These are phyloP conservation scores for Boletus huronensis DNA, from an alignment of 768 basidiomycete genomes.

Conservation along the genomic window DNA sequence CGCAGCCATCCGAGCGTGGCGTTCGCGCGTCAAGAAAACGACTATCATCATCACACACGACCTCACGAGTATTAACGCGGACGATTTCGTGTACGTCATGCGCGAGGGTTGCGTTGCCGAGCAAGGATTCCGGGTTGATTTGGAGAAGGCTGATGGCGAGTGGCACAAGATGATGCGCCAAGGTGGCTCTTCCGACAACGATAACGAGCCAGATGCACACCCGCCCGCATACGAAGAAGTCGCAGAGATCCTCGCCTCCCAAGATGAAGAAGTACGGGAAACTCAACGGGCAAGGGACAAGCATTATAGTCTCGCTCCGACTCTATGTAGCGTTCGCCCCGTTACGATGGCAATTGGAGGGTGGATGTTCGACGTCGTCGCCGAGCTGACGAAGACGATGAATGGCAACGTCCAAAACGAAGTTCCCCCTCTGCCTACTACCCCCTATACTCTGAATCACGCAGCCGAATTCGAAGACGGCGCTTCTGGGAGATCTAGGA, in stretches of 20 bases:
- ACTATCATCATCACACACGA: slow-evolving; percentile 80
- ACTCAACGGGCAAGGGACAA: slow-evolving; percentile 27
- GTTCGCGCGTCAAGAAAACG: slow-evolving; percentile 57
- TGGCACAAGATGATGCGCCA: slow-evolving; percentile 69
- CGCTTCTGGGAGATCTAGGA: slow-evolving; percentile 15
- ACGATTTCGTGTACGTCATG: slow-evolving; percentile 93
- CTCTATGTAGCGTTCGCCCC: slow-evolving; percentile 42
- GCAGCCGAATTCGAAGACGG: slow-evolving; percentile 21
- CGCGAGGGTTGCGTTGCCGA: slow-evolving; percentile 76
- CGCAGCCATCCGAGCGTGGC: slow-evolving; percentile 63
- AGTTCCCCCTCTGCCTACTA: slow-evolving; percentile 20
- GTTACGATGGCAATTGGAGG: slow-evolving; percentile 53
- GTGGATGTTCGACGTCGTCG: slow-evolving; percentile 83
- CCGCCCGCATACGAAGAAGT: slow-evolving; percentile 36
- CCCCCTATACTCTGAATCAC: slow-evolving; percentile 19
- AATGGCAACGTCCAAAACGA: not conserved
- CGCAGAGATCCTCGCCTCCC: slow-evolving; percentile 47
- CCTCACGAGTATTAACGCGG: slow-evolving; percentile 67
- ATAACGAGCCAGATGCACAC: slow-evolving; percentile 30
- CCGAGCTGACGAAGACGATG: slow-evolving; percentile 50
- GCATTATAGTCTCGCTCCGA: slow-evolving; percentile 42
- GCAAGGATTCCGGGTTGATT: slow-evolving; percentile 80
- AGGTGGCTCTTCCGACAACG: slow-evolving; percentile 52
- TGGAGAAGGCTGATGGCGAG: slow-evolving; percentile 61
- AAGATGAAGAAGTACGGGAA: slow-evolving; percentile 36